A percentile compares a stretch with the other conserved stretches of the same genome.
phyloP scores from a whole-genome alignment of 1,284 basidiomycete genomes.

The Porphyrellus sp. region DNA sequence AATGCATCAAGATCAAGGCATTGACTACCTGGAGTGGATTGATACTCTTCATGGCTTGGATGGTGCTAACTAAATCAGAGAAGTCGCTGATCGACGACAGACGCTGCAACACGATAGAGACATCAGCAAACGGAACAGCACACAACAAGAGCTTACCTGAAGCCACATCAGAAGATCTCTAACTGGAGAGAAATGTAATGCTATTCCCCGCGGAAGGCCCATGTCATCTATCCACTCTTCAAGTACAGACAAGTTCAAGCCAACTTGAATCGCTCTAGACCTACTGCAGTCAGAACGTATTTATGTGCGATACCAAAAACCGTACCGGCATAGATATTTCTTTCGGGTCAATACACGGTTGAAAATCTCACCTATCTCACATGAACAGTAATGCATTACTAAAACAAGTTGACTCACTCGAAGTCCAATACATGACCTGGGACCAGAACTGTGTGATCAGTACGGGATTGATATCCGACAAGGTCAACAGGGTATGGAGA shows the following conservation, averaged over 20 bases:
- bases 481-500: slow-evolving; percentile 80
- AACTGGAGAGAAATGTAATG: slow-evolving; percentile 80
- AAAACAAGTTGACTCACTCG: slow-evolving; percentile 50
- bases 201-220: slow-evolving; percentile 77
- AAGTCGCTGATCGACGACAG: slow-evolving; percentile 86
- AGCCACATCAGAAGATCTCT: slow-evolving; percentile 86
- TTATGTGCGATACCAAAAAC: slow-evolving; percentile 4
- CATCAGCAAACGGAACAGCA: slow-evolving; percentile 10
- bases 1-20: slow-evolving; percentile 5
- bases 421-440: slow-evolving; percentile 91
- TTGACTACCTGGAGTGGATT: slow-evolving; percentile 81
- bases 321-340: slow-evolving; percentile 88
- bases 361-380: slow-evolving; percentile 78
- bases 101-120: slow-evolving; percentile 50
- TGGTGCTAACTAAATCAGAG: slow-evolving; percentile 82
- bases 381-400: slow-evolving; percentile 10
- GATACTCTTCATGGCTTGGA: slow-evolving; percentile 81
- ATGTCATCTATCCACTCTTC: slow-evolving; percentile 91
- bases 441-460: slow-evolving; percentile 91
- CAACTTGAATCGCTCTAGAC: slow-evolving; percentile 86
- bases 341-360: slow-evolving; percentile 90
- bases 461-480: slow-evolving; percentile 90
- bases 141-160: slow-evolving; percentile 50
- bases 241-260: slow-evolving; percentile 80
- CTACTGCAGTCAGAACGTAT: slow-evolving; percentile 36